Percentiles rank a stretch among this genome's conserved stretches.
These are phyloP conservation scores for Acer saccharum DNA, from an alignment of 345 rosid species.

Conservation along the genomic window DNA sequence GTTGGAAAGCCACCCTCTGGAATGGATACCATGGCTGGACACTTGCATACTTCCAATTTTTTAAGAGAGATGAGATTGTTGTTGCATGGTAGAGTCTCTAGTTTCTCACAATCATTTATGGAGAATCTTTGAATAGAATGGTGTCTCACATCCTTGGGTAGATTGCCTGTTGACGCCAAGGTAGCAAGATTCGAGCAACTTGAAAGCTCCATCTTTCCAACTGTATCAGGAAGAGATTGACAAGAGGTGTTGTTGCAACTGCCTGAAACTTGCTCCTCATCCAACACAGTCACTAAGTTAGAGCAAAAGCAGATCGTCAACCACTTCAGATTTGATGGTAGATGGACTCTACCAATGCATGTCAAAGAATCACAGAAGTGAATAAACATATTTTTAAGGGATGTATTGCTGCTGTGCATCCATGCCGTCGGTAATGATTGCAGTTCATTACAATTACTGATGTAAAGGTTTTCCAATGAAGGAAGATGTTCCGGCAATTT, in stretches of 20 bases:
- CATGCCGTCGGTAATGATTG: neutral
- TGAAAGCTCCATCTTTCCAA: neutral
- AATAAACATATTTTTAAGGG: neutral
- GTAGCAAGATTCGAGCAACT: neutral
- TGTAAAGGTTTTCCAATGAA: neutral
- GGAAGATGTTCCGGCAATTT: neutral
- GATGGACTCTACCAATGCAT: constrained; percentile 10
- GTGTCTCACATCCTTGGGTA: neutral
- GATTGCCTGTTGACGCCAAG: neutral
- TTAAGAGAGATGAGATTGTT: constrained; percentile 16
- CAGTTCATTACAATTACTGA: neutral
- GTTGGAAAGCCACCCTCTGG: constrained; percentile 15
- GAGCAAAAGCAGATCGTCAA: constrained; percentile 6
- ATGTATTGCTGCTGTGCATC: neutral
- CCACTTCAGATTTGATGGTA: constrained; percentile 15
- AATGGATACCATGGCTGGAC: constrained; percentile 12
- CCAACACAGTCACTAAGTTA: constrained; percentile 17
- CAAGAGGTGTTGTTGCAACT: neutral
- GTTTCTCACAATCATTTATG: neutral
- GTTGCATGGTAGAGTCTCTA: constrained; percentile 6
- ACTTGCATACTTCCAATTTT: neutral
- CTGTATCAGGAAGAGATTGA: neutral
- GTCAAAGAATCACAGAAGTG: neutral
- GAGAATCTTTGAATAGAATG: neutral
- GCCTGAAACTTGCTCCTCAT: neutral